phyloP scores from a whole-genome alignment of 2,329 filamentous ascomycete species.

The Dactylellina cionopaga region DNA sequence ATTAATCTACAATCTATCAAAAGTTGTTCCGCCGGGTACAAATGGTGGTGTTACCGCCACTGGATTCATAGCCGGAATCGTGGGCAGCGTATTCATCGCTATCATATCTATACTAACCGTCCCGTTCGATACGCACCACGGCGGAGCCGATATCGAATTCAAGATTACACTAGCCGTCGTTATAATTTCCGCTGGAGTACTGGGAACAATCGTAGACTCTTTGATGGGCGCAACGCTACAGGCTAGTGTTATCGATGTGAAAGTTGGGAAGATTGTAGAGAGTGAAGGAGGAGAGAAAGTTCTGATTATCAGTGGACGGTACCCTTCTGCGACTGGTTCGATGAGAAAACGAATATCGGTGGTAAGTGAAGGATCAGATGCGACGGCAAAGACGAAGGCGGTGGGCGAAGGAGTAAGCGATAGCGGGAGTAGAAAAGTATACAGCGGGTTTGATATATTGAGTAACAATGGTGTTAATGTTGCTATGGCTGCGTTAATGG shows the following conservation, averaged over 20 bases:
- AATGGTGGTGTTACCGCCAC: slow-evolving; percentile 87
- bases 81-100: slow-evolving; percentile 78
- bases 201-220: slow-evolving; percentile 87
- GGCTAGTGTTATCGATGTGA: slow-evolving; percentile 83
- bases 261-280: slow-evolving; percentile 87
- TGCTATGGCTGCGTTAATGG: slow-evolving; percentile 86
- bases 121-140: slow-evolving; percentile 71
- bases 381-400: slow-evolving; percentile 59
- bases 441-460: slow-evolving; percentile 76
- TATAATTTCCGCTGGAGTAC: slow-evolving; percentile 76
- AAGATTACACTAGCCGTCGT: slow-evolving; percentile 62
- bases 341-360: slow-evolving; percentile 56
- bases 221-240: slow-evolving; percentile 86
- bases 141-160: slow-evolving; percentile 65
- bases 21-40: slow-evolving; percentile 85
- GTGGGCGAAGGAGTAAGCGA: slow-evolving; percentile 64
- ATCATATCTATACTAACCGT: slow-evolving; percentile 73
- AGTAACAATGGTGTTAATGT: slow-evolving; percentile 98
- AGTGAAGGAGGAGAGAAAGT: slow-evolving; percentile 77
- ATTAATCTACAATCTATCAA: slow-evolving; percentile 83
- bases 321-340: slow-evolving; percentile 1
- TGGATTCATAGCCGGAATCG: slow-evolving; percentile 77
- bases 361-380: slow-evolving; percentile 60
- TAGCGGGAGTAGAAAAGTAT: slow-evolving; percentile 71
- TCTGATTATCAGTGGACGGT: slow-evolving; percentile 56